Conservation (phyloP, 192 early-diverging fungal genomes). For the Podila clonocystis region DNA sequence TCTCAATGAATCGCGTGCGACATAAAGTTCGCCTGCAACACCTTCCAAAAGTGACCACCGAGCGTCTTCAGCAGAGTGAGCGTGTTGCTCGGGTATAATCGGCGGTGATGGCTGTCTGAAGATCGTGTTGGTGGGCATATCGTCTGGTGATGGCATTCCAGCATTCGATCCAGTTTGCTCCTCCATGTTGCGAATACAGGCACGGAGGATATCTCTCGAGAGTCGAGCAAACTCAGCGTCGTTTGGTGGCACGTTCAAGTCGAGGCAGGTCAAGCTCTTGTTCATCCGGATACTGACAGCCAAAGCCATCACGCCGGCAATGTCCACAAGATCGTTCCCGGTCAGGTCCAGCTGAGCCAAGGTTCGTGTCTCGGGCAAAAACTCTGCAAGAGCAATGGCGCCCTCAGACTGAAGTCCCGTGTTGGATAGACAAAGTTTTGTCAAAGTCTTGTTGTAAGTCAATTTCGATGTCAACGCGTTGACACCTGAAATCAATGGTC, state of each 20-base stretch:
- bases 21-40: slow-evolving; percentile 41
- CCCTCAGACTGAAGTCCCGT: slow-evolving; percentile 74
- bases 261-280: slow-evolving; percentile 74
- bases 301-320: slow-evolving; percentile 87
- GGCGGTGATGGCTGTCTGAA: slow-evolving; percentile 41
- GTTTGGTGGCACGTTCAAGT: slow-evolving; percentile 67
- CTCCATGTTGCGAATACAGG: slow-evolving; percentile 55
- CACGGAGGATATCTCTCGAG: slow-evolving; percentile 51
- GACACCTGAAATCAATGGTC: slow-evolving; percentile 45
- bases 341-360: slow-evolving; percentile 81
- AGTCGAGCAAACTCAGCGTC: slow-evolving; percentile 49
- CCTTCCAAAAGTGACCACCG: slow-evolving; percentile 28
- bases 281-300: slow-evolving; percentile 85
- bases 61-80: slow-evolving; percentile 22
- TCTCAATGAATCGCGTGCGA: slow-evolving; percentile 25
- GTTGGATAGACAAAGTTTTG: slow-evolving; percentile 69
- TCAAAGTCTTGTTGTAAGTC: slow-evolving; percentile 68
- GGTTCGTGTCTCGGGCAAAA: slow-evolving; percentile 75
- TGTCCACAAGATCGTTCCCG: slow-evolving; percentile 76
- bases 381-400: slow-evolving; percentile 84
- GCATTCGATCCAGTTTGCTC: slow-evolving; percentile 39
- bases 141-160: slow-evolving; percentile 44
- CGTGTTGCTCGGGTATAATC: slow-evolving; percentile 39
- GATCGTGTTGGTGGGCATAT: slow-evolving; percentile 43
- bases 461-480: slow-evolving; percentile 54